Evolutionary conservation across 257 asterid species (phyloP).

Genomic region (Nicotiana obtusifolia): DNA sequence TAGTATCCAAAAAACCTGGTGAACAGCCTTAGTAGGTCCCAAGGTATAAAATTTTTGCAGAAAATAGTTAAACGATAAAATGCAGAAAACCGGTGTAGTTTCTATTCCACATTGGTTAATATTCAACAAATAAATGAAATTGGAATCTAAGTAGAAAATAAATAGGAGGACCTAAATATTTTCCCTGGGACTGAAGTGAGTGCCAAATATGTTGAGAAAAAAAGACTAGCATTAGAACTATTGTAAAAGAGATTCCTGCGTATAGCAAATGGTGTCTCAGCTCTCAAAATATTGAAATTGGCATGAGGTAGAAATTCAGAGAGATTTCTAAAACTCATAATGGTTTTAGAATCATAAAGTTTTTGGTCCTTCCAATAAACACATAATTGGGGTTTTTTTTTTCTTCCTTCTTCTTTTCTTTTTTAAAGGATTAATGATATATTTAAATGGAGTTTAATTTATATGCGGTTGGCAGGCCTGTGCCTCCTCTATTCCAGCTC

Average conservation of each 20-base stretch:
- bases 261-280: background rate
- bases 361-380: constrained; percentile 32
- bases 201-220: constrained; percentile 41
- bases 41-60: background rate
- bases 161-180: constrained; percentile 6
- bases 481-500: no score
- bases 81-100: background rate
- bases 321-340: constrained; percentile 56
- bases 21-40: background rate
- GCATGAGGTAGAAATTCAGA: constrained; percentile 33
- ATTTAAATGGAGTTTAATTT: no score
- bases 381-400: constrained; percentile 31
- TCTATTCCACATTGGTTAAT: constrained; percentile 8
- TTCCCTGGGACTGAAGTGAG: constrained; percentile 51
- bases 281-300: background rate
- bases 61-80: background rate
- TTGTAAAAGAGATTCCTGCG: background rate
- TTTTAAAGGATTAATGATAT: no score
- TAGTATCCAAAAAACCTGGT: background rate
- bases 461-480: no score
- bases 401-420: no score
- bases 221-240: constrained; percentile 1
- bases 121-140: constrained; percentile 1
- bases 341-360: constrained; percentile 41
- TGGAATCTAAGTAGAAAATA: constrained; percentile 1